These are phyloP conservation scores for Begonia peltatifolia DNA, from an alignment of 306 rosid genomes.

Conservation along the genomic window DNA sequence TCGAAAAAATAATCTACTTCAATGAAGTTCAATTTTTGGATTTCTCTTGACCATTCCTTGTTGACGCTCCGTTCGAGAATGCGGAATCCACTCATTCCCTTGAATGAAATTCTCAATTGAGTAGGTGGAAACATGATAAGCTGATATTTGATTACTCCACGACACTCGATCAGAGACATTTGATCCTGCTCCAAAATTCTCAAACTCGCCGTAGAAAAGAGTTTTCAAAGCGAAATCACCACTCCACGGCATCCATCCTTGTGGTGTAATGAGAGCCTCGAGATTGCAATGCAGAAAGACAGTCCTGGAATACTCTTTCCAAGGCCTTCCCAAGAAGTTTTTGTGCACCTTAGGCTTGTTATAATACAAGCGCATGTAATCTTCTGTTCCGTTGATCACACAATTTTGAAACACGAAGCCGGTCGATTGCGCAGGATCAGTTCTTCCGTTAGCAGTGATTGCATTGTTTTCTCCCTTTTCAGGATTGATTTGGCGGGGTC, in stretches of 20 bases:
- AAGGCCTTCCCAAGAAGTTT: slow-evolving; percentile 89
- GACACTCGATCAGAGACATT: slow-evolving; percentile 27
- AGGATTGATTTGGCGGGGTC: slow-evolving; percentile 41
- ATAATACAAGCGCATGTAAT: slow-evolving; percentile 41
- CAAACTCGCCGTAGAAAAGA: slow-evolving; percentile 61
- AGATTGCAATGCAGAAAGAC: slow-evolving; percentile 37
- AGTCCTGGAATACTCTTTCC: slow-evolving; percentile 77
- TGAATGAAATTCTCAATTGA: slow-evolving; percentile 73
- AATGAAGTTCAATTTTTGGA: too few relatives aligned
- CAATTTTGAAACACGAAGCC: slow-evolving; percentile 73
- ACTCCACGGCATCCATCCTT: slow-evolving; percentile 76
- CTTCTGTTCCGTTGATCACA: slow-evolving; percentile 56
- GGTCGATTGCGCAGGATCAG: slow-evolving; percentile 67
- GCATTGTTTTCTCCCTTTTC: slow-evolving; percentile 58
- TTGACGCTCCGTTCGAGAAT: slow-evolving; percentile 1
- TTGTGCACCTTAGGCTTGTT: slow-evolving; percentile 61
- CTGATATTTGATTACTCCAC: slow-evolving; percentile 54
- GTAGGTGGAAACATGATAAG: slow-evolving; percentile 31
- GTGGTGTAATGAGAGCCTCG: slow-evolving; percentile 30
- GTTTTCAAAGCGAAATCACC: slow-evolving; percentile 53
- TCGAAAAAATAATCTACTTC: too few relatives aligned
- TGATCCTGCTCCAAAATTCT: slow-evolving; percentile 44
- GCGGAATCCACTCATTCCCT: slow-evolving; percentile 53
- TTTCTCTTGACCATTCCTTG: too few relatives aligned
- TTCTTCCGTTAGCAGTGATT: slow-evolving; percentile 68